Base-by-base conservation (phyloP, 2,329 filamentous ascomycete species). In the Cryphonectria nitschkei region DNA sequence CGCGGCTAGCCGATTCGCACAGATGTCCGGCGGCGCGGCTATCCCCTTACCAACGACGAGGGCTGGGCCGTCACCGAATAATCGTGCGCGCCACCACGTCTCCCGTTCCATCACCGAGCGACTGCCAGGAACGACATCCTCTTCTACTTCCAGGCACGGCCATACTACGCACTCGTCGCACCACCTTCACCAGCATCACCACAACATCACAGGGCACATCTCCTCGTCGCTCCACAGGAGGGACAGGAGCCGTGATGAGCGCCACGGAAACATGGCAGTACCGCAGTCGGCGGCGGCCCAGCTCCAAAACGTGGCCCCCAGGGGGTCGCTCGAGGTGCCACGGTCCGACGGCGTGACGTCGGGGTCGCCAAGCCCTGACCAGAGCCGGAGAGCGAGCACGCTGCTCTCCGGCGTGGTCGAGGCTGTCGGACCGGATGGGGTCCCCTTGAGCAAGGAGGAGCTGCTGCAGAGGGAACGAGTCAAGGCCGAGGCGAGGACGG, bases 101-200 rank as follows among this genome's bases (percentile, higher is more conserved):
- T 85, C 83, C 72, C 84, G 86, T 46, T 90, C 88, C 63, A 83
- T 89, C 71, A 85, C 84, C 61, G 87, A 89, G 74, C 84, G 50
- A 85, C 86, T 32, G 80, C 82, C 71, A 82, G 80, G 70, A 79
- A 81, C 77, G 80, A 50, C 46, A 22, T 50, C 46, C 46, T 50
- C 46, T 50, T 50, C 46, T 11, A 68, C 82, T 83, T 69, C 79
- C 43, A 68, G 8, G 32, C 67, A 81, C 70, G 79, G 81, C 61
- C 78, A 79, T 70, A 78, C 80, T 66, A 22, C 61, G 37, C 77
- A 79, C 63, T 76, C 77, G 64, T 74, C 75, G 46, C 78, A 78
- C 64, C 78, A 78, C 16, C 71, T 63, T n/a, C 71, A 68, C 29
- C 66, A 62, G 46, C 71, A 68, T n/a, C 71, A 68, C 29, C 66